A percentile compares a stretch with the other conserved stretches of the same genome.
phyloP scores from a whole-genome alignment of 164 flowering plant genomes.

The Paratinospora sagittata region DNA sequence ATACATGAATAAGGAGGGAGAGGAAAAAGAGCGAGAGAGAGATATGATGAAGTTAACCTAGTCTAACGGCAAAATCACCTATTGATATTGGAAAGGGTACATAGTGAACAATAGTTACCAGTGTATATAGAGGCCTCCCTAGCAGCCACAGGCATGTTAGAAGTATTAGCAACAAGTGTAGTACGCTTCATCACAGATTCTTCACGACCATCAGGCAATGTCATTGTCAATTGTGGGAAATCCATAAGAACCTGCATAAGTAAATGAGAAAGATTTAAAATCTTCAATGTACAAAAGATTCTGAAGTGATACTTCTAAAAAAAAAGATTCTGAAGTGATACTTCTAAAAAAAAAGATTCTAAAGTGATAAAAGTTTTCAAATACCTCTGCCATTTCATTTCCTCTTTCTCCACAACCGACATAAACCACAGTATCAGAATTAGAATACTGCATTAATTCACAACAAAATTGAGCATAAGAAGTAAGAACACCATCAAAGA shows the following conservation, averaged over 20 bases:
- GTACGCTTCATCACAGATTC: conserved; percentile 99
- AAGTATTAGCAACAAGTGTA: conserved; percentile 98
- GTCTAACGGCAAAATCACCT: background rate
- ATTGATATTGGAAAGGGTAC: background rate
- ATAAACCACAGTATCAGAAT: conserved; percentile 97
- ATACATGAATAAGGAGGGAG: background rate
- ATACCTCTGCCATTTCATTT: conserved; percentile 99
- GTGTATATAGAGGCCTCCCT: conserved; percentile 99
- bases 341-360: too few relatives aligned
- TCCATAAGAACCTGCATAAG: conserved; percentile 90
- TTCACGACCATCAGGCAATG: conserved; percentile 99
- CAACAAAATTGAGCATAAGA: conserved; percentile 14
- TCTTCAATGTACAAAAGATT: background rate
- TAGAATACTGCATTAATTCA: conserved; percentile 71
- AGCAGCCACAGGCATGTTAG: conserved; percentile 99
- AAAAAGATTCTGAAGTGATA: too few relatives aligned
- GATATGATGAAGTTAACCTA: background rate
- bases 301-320: too few relatives aligned
- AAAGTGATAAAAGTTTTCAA: background rate
- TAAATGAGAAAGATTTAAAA: background rate
- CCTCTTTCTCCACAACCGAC: conserved; percentile 99
- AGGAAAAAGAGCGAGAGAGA: background rate
- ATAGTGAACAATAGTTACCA: conserved; percentile 34
- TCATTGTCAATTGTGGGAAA: conserved; percentile 99
- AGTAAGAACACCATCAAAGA: conserved; percentile 9